Evolutionary conservation across 768 basidiomycete genomes (phyloP).

Genomic region (Exidia glandulosa): DNA sequence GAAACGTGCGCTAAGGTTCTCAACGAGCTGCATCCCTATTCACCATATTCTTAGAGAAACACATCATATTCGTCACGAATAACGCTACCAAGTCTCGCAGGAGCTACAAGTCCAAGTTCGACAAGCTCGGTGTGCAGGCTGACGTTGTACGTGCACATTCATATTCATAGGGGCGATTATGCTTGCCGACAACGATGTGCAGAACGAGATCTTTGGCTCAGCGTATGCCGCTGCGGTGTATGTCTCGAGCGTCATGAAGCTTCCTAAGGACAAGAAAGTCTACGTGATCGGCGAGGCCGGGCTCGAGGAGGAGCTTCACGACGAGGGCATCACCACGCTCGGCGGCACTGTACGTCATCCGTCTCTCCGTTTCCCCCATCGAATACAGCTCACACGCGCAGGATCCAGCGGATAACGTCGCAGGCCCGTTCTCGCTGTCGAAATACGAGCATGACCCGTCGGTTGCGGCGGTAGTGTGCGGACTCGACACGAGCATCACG

Average conservation of each 20-base stretch:
- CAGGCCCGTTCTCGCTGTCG: constrained; percentile 52
- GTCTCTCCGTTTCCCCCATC: too few species aligned
- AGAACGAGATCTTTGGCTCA: constrained; percentile 86
- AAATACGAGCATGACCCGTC: constrained; percentile 64
- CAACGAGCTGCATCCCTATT: neutral
- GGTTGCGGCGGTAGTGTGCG: constrained; percentile 91
- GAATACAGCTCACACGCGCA: too few species aligned
- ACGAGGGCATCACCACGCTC: constrained; percentile 67
- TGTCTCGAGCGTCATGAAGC: constrained; percentile 76
- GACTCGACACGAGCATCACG: constrained; percentile 73
- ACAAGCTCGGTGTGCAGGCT: constrained; percentile 75
- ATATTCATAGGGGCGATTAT: too few species aligned
- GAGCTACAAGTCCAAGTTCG: constrained; percentile 84
- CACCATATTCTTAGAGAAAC: constrained; percentile 50
- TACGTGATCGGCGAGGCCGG: constrained; percentile 92
- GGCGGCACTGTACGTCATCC: constrained; percentile 93
- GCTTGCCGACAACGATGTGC: too few species aligned
- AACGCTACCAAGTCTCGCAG: constrained; percentile 89
- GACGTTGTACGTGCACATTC: constrained; percentile 35
- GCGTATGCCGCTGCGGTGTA: constrained; percentile 81
- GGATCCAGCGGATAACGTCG: constrained; percentile 56
- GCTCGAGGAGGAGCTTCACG: constrained; percentile 80
- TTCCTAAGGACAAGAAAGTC: constrained; percentile 86
- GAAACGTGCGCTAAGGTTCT: constrained; percentile 42
- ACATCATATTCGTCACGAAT: constrained; percentile 89